These are phyloP conservation scores for Arabis alpina DNA, from an alignment of 345 rosid genomes.

Conservation along the genomic window DNA sequence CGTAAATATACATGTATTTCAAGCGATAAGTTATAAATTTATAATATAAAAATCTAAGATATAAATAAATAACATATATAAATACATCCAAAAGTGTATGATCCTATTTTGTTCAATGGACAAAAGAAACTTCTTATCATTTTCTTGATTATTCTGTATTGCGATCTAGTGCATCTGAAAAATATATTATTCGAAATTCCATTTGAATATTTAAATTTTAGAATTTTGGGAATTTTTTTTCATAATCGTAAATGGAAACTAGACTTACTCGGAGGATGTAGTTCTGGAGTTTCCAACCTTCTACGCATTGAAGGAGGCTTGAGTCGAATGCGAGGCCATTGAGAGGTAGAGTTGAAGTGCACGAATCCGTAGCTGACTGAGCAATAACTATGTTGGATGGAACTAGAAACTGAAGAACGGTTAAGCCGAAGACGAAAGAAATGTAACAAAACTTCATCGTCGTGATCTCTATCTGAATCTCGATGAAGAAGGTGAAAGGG, in stretches of 20 bases:
- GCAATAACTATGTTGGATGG: conserved; percentile 17
- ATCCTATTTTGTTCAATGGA: too few species aligned
- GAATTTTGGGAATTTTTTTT: too few species aligned
- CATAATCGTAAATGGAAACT: neutral
- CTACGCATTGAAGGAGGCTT: conserved; percentile 54
- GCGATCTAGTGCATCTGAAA: too few species aligned
- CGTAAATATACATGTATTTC: too few species aligned
- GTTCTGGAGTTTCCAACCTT: conserved; percentile 50
- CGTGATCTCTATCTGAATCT: conserved; percentile 21
- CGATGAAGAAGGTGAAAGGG: conserved; percentile 19
- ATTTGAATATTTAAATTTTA: neutral
- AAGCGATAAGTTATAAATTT: too few species aligned
- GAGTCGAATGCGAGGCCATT: conserved; percentile 47
- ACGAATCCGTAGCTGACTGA: conserved; percentile 48
- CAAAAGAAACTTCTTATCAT: too few species aligned
- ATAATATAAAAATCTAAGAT: too few species aligned
- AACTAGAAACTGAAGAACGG: conserved; percentile 23
- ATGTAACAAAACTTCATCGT: conserved; percentile 36
- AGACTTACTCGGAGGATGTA: conserved; percentile 73
- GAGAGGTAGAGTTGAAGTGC: conserved; percentile 49
- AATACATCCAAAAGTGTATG: too few species aligned
- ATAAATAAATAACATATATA: too few species aligned
- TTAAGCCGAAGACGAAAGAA: conserved; percentile 30
- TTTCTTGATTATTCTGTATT: too few species aligned
- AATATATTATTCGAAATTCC: neutral